Percentiles rank a stretch among this genome's conserved stretches.
Conservation (phyloP, 1,139 yeast species). For the Wickerhamiella infanticola region DNA sequence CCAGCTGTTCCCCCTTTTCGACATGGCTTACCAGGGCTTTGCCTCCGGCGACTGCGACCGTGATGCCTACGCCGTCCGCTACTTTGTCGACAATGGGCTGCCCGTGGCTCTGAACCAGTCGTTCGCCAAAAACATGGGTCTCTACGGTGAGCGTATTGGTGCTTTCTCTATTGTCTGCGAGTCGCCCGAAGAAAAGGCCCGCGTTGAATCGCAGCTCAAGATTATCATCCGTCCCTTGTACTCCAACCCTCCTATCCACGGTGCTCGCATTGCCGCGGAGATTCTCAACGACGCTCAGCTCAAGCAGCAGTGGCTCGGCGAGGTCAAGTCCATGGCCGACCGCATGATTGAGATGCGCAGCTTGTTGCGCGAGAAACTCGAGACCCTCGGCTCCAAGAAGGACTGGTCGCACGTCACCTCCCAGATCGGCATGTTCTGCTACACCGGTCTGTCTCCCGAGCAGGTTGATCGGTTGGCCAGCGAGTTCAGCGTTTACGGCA, state of each 20-base stretch:
- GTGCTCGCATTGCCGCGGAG: conserved; percentile 79
- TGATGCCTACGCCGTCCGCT: conserved; percentile 37
- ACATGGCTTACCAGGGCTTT: conserved; percentile 91
- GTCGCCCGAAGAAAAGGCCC: conserved; percentile 25
- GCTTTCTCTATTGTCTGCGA: conserved; percentile 41
- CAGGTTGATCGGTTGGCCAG: conserved; percentile 69
- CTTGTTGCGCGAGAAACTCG: conserved; percentile 45
- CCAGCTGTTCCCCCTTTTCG: conserved; percentile 59
- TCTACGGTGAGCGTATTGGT: conserved; percentile 92
- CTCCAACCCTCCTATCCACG: conserved; percentile 92
- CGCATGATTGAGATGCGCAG: conserved; percentile 70
- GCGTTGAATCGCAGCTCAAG: conserved; percentile 59
- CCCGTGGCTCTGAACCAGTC: conserved; percentile 70
- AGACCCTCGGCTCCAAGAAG: conserved; percentile 61
- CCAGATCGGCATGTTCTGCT: conserved; percentile 96
- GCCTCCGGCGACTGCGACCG: conserved; percentile 50
- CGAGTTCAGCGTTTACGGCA: conserved; percentile 62
- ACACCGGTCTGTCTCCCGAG: conserved; percentile 66
- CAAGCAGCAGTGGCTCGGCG: conserved; percentile 68
- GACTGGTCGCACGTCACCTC: conserved; percentile 85
- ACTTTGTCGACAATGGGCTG: conserved; percentile 29
- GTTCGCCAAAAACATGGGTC: conserved; percentile 93
- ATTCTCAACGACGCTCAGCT: conserved; percentile 53
- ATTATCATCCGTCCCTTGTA: conserved; percentile 68
- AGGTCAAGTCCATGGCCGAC: conserved; percentile 75